A percentile compares a stretch with the other conserved stretches of the same genome.
phyloP scores from a whole-genome alignment of 371 early-diverging fungal species.

The Zychaea mexicana region DNA sequence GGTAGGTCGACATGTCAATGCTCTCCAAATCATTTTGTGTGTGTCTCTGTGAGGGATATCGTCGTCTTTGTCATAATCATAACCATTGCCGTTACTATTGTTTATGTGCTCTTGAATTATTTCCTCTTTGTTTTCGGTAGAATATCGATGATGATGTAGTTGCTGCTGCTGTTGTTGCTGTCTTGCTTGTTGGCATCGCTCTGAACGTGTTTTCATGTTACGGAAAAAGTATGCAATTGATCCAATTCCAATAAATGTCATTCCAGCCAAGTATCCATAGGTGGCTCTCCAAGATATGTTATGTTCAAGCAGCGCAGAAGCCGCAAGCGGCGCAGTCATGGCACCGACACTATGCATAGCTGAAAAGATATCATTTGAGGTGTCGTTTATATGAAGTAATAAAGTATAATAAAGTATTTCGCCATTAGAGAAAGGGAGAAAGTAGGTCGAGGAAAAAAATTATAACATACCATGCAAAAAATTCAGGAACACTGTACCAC shows the following conservation, averaged over 20 bases:
- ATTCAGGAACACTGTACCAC: conserved; percentile 19
- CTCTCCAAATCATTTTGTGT: not conserved
- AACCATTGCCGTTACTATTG: too few species aligned
- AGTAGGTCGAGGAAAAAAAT: too few species aligned
- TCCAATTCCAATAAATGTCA: conserved; percentile 11
- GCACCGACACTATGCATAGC: too few species aligned
- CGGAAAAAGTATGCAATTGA: not conserved
- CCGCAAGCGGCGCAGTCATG: conserved; percentile 5
- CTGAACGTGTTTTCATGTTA: conserved; percentile 1
- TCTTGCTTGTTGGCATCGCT: not conserved
- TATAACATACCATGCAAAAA: conserved; percentile 24
- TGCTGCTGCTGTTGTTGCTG: not conserved
- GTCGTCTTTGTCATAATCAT: too few species aligned
- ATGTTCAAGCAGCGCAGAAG: conserved; percentile 12
- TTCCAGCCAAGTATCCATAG: conserved; percentile 16
- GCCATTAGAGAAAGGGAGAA: too few species aligned
- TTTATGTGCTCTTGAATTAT: too few species aligned
- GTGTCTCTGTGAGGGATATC: too few species aligned
- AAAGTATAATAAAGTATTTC: too few species aligned
- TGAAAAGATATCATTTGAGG: too few species aligned
- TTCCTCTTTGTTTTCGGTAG: not conserved
- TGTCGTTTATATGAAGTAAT: too few species aligned
- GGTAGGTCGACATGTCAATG: conserved; percentile 13
- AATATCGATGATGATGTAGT: not conserved
- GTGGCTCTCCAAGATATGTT: conserved; percentile 12